These are phyloP conservation scores for Geranomyces variabilis DNA, from an alignment of 192 early-diverging fungal species.

Conservation along the genomic window DNA sequence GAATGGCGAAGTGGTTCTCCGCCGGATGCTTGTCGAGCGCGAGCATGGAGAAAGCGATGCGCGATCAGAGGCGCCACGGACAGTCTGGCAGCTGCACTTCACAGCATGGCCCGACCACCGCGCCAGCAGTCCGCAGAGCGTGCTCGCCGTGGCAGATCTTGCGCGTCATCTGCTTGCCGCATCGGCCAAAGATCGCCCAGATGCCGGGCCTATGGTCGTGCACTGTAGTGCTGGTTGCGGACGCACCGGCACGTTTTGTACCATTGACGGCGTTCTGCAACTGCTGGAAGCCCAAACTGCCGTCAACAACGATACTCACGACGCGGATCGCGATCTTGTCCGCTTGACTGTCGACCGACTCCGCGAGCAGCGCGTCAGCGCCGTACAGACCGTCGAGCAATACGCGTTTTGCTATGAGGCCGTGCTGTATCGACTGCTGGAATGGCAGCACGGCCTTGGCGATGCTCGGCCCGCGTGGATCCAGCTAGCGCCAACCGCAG, in stretches of 20 bases:
- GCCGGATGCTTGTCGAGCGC: slow-evolving; percentile 25
- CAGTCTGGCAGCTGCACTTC: slow-evolving; percentile 76
- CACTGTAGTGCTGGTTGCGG: slow-evolving; percentile 66
- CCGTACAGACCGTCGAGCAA: slow-evolving; percentile 63
- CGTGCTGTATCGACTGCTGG: slow-evolving; percentile 45
- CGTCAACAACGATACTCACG: neutral
- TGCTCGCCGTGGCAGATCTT: slow-evolving; percentile 51
- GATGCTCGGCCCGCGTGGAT: slow-evolving; percentile 6
- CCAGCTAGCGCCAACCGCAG: slow-evolving; percentile 11
- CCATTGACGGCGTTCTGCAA: slow-evolving; percentile 46
- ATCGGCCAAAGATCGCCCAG: slow-evolving; percentile 18
- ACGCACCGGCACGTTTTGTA: slow-evolving; percentile 58
- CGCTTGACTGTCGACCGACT: slow-evolving; percentile 43
- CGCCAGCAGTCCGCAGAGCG: slow-evolving; percentile 39
- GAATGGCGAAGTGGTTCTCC: slow-evolving; percentile 36
- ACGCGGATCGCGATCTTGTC: slow-evolving; percentile 16
- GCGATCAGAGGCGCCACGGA: slow-evolving; percentile 9
- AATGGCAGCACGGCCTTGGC: slow-evolving; percentile 40
- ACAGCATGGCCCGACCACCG: slow-evolving; percentile 84
- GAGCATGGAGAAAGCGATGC: slow-evolving; percentile 14
- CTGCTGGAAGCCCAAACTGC: slow-evolving; percentile 27
- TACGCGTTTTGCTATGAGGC: slow-evolving; percentile 64
- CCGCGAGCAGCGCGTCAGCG: slow-evolving; percentile 49
- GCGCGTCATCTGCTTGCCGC: slow-evolving; percentile 39
- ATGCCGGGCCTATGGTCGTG: slow-evolving; percentile 53